A percentile compares a stretch with the other conserved stretches of the same genome.
Conservation (phyloP, 2,329 filamentous ascomycete species). For the Chaetomium sp. region DNA sequence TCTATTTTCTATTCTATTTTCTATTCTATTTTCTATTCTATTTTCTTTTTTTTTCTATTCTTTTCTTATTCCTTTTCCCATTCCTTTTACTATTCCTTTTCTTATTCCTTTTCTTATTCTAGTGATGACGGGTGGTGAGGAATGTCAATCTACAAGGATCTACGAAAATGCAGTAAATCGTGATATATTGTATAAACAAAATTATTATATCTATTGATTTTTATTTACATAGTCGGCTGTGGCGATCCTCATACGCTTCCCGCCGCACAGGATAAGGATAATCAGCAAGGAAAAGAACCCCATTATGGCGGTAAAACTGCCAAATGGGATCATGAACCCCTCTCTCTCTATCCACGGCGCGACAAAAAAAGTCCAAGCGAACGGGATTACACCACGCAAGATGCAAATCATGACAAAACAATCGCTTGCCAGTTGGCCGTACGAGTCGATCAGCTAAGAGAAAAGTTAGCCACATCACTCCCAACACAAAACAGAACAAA, state of each 20-base stretch:
- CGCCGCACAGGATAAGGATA: constrained; percentile 41
- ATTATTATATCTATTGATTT: constrained; percentile 32
- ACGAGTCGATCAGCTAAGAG: constrained; percentile 53
- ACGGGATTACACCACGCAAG: constrained; percentile 51
- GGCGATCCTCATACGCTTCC: constrained; percentile 45
- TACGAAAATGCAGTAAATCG: too few species aligned
- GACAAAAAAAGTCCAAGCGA: constrained; percentile 58
- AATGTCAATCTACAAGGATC: too few species aligned
- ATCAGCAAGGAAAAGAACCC: constrained; percentile 48
- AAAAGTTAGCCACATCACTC: background rate
- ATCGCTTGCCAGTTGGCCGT: constrained; percentile 50
- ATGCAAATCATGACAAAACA: constrained; percentile 58
- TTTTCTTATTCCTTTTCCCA: too few species aligned
- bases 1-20: too few species aligned
- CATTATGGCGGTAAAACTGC: constrained; percentile 56
- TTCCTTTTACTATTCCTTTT: too few species aligned
- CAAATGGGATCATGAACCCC: constrained; percentile 53
- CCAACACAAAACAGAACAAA: background rate
- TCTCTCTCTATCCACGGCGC: constrained; percentile 48
- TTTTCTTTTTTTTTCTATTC: too few species aligned
- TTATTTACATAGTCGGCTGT: constrained; percentile 35
- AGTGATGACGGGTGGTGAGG: too few species aligned
- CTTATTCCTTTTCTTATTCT: too few species aligned
- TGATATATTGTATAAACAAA: too few species aligned
- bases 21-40: too few species aligned